Conservation (phyloP, 1,284 basidiomycete species). For the Moniliophthora roreri region DNA sequence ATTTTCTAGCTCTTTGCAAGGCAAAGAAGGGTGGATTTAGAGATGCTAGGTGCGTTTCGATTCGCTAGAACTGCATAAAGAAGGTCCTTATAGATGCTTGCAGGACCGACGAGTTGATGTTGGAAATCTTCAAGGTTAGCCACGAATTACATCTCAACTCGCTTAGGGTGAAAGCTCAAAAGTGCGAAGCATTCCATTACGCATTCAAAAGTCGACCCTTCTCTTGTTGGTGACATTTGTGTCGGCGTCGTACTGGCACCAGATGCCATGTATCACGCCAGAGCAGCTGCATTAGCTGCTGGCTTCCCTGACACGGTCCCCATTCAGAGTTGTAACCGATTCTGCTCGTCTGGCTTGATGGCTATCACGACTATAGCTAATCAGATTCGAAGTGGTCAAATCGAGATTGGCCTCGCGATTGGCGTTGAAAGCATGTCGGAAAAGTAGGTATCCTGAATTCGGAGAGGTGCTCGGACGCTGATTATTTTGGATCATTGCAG, state of each 20-base stretch:
- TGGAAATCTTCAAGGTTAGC: constrained; percentile 73
- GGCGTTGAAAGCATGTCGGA: constrained; percentile 86
- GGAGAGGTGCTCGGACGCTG: not conserved
- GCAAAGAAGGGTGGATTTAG: constrained; percentile 81
- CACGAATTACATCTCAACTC: not conserved
- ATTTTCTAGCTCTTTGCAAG: constrained; percentile 53
- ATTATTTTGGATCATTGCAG: constrained; percentile 31
- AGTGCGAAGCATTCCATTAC: constrained; percentile 55
- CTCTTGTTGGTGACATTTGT: constrained; percentile 74
- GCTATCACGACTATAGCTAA: constrained; percentile 76
- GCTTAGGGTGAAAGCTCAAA: not conserved
- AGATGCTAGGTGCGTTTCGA: constrained; percentile 58
- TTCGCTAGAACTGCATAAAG: not conserved
- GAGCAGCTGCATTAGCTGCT: constrained; percentile 76
- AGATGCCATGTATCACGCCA: constrained; percentile 64
- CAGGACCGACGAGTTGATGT: constrained; percentile 75
- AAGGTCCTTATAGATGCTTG: constrained; percentile 1
- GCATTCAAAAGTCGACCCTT: constrained; percentile 65
- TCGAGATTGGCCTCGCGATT: constrained; percentile 81
- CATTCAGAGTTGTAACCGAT: constrained; percentile 75
- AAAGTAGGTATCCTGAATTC: constrained; percentile 45
- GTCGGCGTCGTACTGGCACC: constrained; percentile 72
- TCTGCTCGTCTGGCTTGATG: constrained; percentile 80
- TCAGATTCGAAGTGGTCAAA: constrained; percentile 79
- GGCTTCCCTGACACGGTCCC: constrained; percentile 80